Percentiles rank a stretch among this genome's conserved stretches.
Conservation (phyloP, 345 rosid species). For the Luvunga scandens region DNA sequence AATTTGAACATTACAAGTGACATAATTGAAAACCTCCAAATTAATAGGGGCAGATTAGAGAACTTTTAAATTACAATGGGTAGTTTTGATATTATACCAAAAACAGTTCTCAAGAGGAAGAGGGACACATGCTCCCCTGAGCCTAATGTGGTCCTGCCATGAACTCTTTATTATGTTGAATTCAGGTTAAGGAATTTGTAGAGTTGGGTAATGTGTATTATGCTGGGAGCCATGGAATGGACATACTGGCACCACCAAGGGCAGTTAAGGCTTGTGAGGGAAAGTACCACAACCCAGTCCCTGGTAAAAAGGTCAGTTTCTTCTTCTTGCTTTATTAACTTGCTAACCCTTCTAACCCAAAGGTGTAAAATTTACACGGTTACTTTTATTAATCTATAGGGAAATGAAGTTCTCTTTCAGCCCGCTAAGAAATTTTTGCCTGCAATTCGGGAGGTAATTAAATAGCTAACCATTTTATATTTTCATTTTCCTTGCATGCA, state of each 20-base stretch:
- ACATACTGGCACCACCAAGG: slow-evolving; percentile 31
- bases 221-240: slow-evolving; percentile 56
- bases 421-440: slow-evolving; percentile 43
- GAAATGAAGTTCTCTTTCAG: slow-evolving; percentile 30
- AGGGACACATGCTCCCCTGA: too few species aligned
- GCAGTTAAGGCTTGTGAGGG: slow-evolving; percentile 17
- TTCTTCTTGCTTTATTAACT: background rate
- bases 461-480: too few species aligned
- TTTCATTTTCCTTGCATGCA: background rate
- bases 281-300: background rate
- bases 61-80: too few species aligned
- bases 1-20: too few species aligned
- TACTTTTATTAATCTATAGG: slow-evolving; percentile 18
- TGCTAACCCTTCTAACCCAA: background rate
- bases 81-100: too few species aligned
- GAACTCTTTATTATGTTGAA: background rate
- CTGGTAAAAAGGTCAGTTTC: slow-evolving; percentile 21
- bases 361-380: background rate
- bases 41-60: too few species aligned
- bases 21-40: too few species aligned
- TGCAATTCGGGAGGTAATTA: slow-evolving; percentile 31
- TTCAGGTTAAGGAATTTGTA: slow-evolving; percentile 40
- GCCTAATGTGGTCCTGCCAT: too few species aligned
- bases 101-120: too few species aligned
- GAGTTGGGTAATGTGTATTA: slow-evolving; percentile 33